Evolutionary conservation across 2,329 filamentous ascomycete species (phyloP), one percentile per base, ranked within the genome.

Genomic region (Allantophomopsis cytisporea): DNA sequence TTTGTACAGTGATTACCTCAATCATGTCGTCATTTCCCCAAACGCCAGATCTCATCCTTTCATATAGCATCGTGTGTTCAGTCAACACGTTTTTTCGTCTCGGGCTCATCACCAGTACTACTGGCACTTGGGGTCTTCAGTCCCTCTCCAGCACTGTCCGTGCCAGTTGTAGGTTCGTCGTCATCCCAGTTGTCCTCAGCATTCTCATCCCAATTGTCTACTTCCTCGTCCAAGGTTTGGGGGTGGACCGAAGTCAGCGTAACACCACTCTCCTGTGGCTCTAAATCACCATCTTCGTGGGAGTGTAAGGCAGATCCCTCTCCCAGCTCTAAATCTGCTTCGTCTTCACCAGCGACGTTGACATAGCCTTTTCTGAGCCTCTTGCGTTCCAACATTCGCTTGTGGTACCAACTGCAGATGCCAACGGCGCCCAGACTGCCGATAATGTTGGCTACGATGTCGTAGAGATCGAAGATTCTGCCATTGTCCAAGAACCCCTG

Each of bases 141-240:
- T 5, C 49, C 54, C 28, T 57, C 54, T 13, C 51, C 54, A 7
- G 39, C 42, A 42, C 44, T 50, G 34, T 53, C 47, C 32, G 41
- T 42, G 5, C 38, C 41, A 3, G 36, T 39, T 30, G 42, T 36
- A 43, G 48, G 46, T 36, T 68, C 74, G 21, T 75, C 74, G 2
- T 73, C 70, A 38, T 80, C 76, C 76, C 75, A 81, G 12, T 47
- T 49, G 48, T 65, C 66, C 43, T 75, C 73, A 1, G 65, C 71
- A 59, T 94, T 91, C 62, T 94, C 88, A 54, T 94, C 87, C 87
- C 88, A 94, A 49, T 89, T 86, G 54, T 94, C 88, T 7, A 94
- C 72, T 62, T 93, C 84, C 43, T 89, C 74, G 49, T 93, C 87
- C 15, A 94, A 55, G 1, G 64, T 69, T 45, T 56, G 51, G 12